Base-by-base conservation (phyloP, 2,329 filamentous ascomycete genomes). In the Ophiostoma australiae region DNA sequence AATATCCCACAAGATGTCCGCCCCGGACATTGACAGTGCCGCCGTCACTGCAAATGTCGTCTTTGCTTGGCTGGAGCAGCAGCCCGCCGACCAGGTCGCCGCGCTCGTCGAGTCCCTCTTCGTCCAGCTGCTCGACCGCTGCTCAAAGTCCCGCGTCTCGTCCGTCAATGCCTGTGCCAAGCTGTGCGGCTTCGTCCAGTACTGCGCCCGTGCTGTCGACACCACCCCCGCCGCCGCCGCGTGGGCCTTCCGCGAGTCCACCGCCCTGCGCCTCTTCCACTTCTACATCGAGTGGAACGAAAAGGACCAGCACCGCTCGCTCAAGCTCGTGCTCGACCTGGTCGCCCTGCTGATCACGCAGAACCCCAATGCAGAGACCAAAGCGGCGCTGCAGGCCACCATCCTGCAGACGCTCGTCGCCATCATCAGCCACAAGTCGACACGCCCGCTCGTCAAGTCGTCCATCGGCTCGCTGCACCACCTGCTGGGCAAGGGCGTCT, bases 281-380 rank as follows among this genome's bases (percentile, higher is more conserved):
- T 89, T 88, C 75, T 90, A 87, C 76, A 80, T 90, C 69, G 87
- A 89, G 75, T 90, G 87, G 87, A 89, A 88, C 75, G 88, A 90
- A 75, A 86, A 86, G 71, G 87, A 90, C 75, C 85, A 87, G 72
- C 86, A 89, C 75, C 82, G 88, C 13, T 87, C 87, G 48, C 86
- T 90, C 85, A 85, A 85, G 73, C 82, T 89, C 72, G 84, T 89
- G 4, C 81, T 90, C 41, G 87, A 90, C 74, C 79, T 88, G 27
- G 79, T 89, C 31, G 81, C 82, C 6, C 81, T 82, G 70, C 81
- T 87, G 23, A 80, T 87, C 55, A 77, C 77, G 67, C 82, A 80
- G 70, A 87, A 89, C 72, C 83, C 86, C 0, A 77, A 81, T 37
- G 75, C 78, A 3, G 73, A 78, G n/a, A 77, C 77, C 27, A 79